Percentiles rank a stretch among this genome's conserved stretches.
phyloP scores from a whole-genome alignment of 169 alveolate genomes.

The Plasmodium cynomolgi region DNA sequence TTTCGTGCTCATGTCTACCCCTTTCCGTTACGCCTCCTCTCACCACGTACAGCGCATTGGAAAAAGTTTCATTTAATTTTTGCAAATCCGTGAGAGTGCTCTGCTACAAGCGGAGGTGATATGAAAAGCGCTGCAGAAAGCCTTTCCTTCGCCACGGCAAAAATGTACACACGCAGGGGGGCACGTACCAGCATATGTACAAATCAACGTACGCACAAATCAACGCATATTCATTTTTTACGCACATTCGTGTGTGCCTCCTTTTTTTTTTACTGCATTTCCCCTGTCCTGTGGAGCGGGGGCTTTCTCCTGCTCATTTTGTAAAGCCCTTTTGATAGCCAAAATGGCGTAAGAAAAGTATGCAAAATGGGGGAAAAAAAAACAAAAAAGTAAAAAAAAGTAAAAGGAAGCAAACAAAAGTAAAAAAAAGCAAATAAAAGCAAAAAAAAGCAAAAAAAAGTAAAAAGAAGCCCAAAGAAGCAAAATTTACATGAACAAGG shows the following conservation, averaged over 20 bases:
- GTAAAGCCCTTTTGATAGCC: not conserved
- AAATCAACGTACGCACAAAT: not conserved
- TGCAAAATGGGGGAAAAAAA: not conserved
- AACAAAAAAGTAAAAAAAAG: not conserved
- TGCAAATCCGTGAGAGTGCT: not conserved
- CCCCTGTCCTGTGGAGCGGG: not conserved
- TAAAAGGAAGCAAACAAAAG: not conserved
- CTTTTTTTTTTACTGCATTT: not conserved
- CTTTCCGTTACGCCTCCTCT: not conserved
- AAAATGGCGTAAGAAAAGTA: not conserved
- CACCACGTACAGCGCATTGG: not conserved
- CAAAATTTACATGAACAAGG: not conserved
- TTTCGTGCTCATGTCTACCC: conserved; percentile 2
- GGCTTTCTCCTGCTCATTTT: not conserved
- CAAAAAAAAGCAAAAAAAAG: not conserved
- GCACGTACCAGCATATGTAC: not conserved
- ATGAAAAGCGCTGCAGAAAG: not conserved
- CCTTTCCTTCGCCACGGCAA: not conserved
- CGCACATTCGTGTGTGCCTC: not conserved
- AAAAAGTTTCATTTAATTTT: not conserved
- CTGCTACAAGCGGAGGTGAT: not conserved
- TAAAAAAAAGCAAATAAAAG: not conserved
- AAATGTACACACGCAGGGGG: not conserved
- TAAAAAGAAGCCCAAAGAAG: not conserved
- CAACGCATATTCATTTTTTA: not conserved